A percentile compares a stretch with the other conserved stretches of the same genome.
Evolutionary conservation across 352 stramenopile species (phyloP).

Genomic region (Phytophthora rubi): DNA sequence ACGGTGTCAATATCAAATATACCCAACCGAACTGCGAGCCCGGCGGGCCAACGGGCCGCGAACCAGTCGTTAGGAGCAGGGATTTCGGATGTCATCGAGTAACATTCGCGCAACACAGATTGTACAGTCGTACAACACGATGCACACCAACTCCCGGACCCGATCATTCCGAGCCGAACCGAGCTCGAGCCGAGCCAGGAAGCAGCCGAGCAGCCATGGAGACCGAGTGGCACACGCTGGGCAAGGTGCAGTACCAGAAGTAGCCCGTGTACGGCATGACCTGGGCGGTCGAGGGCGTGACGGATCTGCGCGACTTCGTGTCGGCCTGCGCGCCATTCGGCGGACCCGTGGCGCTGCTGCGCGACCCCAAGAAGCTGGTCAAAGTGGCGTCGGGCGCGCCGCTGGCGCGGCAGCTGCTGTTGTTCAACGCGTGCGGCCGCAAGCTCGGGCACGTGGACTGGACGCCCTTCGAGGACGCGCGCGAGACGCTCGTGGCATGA

Average conservation of each 20-base stretch:
- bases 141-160: not conserved
- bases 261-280: conserved; percentile 75
- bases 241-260: conserved; percentile 90
- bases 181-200: not conserved
- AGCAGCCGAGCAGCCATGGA: conserved; percentile 46
- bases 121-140: no score
- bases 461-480: conserved; percentile 71
- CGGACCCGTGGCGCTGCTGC: conserved; percentile 73
- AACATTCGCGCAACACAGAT: no score
- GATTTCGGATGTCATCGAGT: no score
- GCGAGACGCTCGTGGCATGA: conserved; percentile 75
- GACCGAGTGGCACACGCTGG: conserved; percentile 85
- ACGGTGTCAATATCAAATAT: no score
- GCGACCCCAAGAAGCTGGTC: conserved; percentile 78
- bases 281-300: conserved; percentile 57
- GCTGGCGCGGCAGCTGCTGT: conserved; percentile 60
- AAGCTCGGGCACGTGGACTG: conserved; percentile 69
- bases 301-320: conserved; percentile 73
- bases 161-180: no score
- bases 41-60: no score
- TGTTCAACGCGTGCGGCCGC: conserved; percentile 80
- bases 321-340: conserved; percentile 67
- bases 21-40: no score
- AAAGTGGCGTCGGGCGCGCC: conserved; percentile 61
- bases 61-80: no score